phyloP scores from a whole-genome alignment of 805 yeast genomes.

The Zygotorulaspora danielsina region DNA sequence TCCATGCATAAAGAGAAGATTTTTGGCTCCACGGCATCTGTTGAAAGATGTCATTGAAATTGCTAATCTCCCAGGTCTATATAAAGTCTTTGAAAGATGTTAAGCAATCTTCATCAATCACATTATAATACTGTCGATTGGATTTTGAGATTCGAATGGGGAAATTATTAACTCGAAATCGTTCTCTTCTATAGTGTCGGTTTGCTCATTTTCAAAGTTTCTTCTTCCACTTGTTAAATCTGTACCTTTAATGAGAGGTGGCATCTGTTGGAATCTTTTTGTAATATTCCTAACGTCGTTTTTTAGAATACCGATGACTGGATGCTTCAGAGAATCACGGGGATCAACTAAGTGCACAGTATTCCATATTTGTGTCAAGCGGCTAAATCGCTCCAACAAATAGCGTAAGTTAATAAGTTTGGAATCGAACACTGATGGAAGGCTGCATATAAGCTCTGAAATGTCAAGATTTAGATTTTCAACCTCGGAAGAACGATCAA shows the following conservation, averaged over 20 bases:
- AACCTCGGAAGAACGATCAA: slow-evolving; percentile 17
- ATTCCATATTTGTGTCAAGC: slow-evolving; percentile 24
- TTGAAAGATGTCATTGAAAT: slow-evolving; percentile 64
- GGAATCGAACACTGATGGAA: slow-evolving; percentile 18
- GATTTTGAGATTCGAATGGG: slow-evolving; percentile 22
- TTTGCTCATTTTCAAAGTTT: slow-evolving; percentile 2
- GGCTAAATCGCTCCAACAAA: slow-evolving; percentile 20
- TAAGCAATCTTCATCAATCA: slow-evolving; percentile 25
- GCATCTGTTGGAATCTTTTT: slow-evolving; percentile 6
- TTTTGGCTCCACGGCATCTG: slow-evolving; percentile 59
- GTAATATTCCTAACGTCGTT: slow-evolving; percentile 22
- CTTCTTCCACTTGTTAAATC: slow-evolving; percentile 2
- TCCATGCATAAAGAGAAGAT: slow-evolving; percentile 57
- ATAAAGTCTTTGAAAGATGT: slow-evolving; percentile 90
- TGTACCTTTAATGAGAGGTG: slow-evolving; percentile 12
- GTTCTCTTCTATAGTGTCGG: slow-evolving; percentile 10
- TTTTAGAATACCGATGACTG: slow-evolving; percentile 26
- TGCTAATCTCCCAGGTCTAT: slow-evolving; percentile 87
- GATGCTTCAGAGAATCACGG: slow-evolving; percentile 22
- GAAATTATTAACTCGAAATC: slow-evolving; percentile 18
- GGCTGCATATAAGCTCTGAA: slow-evolving; percentile 17
- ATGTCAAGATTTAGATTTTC: slow-evolving; percentile 23
- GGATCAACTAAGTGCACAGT: slow-evolving; percentile 22
- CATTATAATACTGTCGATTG: slow-evolving; percentile 14
- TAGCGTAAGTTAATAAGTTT: slow-evolving; percentile 12